Base-by-base conservation (phyloP, 1,284 basidiomycete genomes). In the Porogramme epimiltina region DNA sequence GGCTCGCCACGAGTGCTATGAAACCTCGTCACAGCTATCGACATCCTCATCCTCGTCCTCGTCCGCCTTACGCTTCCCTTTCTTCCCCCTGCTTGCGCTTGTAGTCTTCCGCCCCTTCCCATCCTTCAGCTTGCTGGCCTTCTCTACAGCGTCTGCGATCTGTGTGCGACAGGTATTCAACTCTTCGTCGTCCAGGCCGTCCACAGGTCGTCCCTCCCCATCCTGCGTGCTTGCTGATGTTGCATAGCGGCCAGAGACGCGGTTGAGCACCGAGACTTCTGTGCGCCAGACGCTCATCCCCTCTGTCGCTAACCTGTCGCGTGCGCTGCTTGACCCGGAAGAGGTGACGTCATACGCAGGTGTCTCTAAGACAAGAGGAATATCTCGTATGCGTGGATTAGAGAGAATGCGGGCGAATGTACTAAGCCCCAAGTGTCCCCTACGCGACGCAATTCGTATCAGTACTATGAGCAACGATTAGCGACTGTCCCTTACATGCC, bases 331-430 rank as follows among this genome's bases (percentile, higher is more conserved):
- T 23, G 23, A 46, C 22, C 38, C 33, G 16, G 13, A 13, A 18
- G 42, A 26, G 3, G 61, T 41, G 6, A 68, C 53, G 42, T 84
- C 84, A 49, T 82, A 80, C 25, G 74, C 78, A 0, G 90, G 90
- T 0, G 92, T 94, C 68, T 95, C 92, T 18, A 95, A 80, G 33
- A 94, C 82, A 38, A 95, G 76, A 2, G 92, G 92, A 38, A 94
- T 87, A 41, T 79, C 71, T 53, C 82, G 77, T 47, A 86, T 78
- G 19, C 88, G 81, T 3, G 79, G 71, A 63, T 95, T 91, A 15
- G 80, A 80, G 54, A 93, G 74, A 47, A 93, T 79, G 51, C 81
- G 76, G 40, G 78, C 74, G 70, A 94, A 94, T 1, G 83, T 76
- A 1, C 63, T 58, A 1, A 93, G 72, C 4, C 83, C 82, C 34